These are phyloP conservation scores for Adansonia grandidieri DNA, from an alignment of 441 rosid genomes.

Conservation along the genomic window DNA sequence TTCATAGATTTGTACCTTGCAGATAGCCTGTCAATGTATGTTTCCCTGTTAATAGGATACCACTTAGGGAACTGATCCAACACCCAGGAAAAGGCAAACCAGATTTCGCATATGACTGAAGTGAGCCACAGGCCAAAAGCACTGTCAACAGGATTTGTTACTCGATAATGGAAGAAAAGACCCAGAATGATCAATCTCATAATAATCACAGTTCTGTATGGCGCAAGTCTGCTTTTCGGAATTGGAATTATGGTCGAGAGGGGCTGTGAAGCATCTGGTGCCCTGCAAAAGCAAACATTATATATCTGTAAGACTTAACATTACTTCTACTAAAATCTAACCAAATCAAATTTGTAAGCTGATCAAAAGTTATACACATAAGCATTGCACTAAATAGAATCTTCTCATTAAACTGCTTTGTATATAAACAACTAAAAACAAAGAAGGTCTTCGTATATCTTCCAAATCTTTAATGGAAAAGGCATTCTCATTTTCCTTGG, in stretches of 20 bases:
- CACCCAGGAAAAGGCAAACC: slow-evolving; percentile 98
- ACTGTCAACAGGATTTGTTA: slow-evolving; percentile 90
- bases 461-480: too few species aligned
- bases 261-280: slow-evolving; percentile 64
- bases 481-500: too few species aligned
- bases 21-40: slow-evolving; percentile 67
- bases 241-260: slow-evolving; percentile 73
- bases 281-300: slow-evolving; percentile 43
- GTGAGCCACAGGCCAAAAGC: slow-evolving; percentile 85
- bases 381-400: neutral
- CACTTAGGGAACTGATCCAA: slow-evolving; percentile 99
- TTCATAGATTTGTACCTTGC: slow-evolving; percentile 59
- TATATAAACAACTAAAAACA: neutral
- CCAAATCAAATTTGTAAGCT: neutral
- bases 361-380: neutral
- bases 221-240: slow-evolving; percentile 63
- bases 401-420: slow-evolving; percentile 6
- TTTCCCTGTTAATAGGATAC: slow-evolving; percentile 74
- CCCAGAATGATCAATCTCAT: slow-evolving; percentile 79
- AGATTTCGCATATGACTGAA: slow-evolving; percentile 94
- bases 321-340: neutral
- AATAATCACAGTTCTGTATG: slow-evolving; percentile 76
- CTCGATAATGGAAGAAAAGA: slow-evolving; percentile 88
- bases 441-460: too few species aligned
- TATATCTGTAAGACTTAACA: neutral